Evolutionary conservation across 2,329 filamentous ascomycete species (phyloP).

Genomic region (Xylariaceae sp.): DNA sequence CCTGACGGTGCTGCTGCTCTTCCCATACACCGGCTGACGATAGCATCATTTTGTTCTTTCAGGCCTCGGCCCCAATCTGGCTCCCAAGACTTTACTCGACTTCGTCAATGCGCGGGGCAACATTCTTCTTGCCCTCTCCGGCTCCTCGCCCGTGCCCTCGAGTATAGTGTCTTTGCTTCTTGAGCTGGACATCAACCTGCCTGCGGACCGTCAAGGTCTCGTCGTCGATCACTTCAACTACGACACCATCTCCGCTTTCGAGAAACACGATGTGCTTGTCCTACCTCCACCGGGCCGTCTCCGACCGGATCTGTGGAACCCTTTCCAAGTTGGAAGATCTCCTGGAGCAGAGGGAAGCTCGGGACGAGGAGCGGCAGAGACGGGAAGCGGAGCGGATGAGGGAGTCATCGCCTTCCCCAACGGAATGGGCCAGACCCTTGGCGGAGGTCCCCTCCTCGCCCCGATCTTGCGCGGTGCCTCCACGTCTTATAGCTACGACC

Average conservation of each 20-base stretch:
- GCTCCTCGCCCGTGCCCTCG: slow-evolving; percentile 62
- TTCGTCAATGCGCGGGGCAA: slow-evolving; percentile 92
- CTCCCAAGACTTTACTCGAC: slow-evolving; percentile 78
- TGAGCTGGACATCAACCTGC: slow-evolving; percentile 86
- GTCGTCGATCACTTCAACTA: slow-evolving; percentile 97
- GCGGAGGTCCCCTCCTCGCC: slow-evolving; percentile 68
- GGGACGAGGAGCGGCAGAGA: slow-evolving; percentile 1
- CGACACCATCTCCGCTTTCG: slow-evolving; percentile 67
- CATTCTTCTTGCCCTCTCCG: slow-evolving; percentile 78
- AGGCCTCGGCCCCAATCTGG: slow-evolving; percentile 85
- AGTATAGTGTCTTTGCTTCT: slow-evolving; percentile 73
- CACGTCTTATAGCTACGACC: slow-evolving; percentile 90
- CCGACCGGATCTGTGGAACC: slow-evolving; percentile 66
- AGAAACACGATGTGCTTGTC: slow-evolving; percentile 84
- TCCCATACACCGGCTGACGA: too few relatives aligned
- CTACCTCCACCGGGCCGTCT: slow-evolving; percentile 62
- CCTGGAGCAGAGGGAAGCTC: slow-evolving; percentile 37
- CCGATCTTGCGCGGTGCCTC: slow-evolving; percentile 76
- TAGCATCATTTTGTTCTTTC: background rate
- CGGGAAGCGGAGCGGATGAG: slow-evolving; percentile 25
- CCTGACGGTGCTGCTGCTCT: too few relatives aligned
- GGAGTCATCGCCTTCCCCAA: slow-evolving; percentile 73
- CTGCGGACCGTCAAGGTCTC: slow-evolving; percentile 74
- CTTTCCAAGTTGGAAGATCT: slow-evolving; percentile 54
- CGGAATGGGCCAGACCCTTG: slow-evolving; percentile 75